Evolutionary conservation across 2,329 filamentous ascomycete genomes (phyloP).

Genomic region (Sodiomyces alkalinus): DNA sequence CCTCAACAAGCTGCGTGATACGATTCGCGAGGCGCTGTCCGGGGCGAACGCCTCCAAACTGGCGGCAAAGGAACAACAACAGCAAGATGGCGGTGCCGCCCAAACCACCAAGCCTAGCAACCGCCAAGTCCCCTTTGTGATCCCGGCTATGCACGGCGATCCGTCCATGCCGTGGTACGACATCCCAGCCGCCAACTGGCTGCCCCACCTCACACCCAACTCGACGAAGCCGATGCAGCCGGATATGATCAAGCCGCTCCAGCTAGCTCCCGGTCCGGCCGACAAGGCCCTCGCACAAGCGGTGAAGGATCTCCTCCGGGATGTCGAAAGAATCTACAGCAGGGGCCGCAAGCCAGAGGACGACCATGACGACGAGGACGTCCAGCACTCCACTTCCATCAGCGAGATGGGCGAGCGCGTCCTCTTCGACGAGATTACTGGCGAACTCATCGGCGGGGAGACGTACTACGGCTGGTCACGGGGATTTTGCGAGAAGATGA

Average conservation of each 20-base stretch:
- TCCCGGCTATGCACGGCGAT: conserved; percentile 69
- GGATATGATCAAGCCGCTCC: conserved; percentile 53
- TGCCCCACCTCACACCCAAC: conserved; percentile 64
- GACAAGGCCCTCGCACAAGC: conserved; percentile 49
- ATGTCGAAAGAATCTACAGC: conserved; percentile 54
- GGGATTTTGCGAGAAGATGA: conserved; percentile 70
- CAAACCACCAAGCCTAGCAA: conserved; percentile 6
- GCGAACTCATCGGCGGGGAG: conserved; percentile 48
- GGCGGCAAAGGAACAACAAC: conserved; percentile 4
- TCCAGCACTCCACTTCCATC: conserved; percentile 39
- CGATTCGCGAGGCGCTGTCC: conserved; percentile 27
- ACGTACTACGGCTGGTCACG: conserved; percentile 85
- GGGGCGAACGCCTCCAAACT: conserved; percentile 3
- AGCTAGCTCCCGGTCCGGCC: conserved; percentile 52
- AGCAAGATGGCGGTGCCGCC: too few relatives aligned
- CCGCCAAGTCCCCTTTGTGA: conserved; percentile 38
- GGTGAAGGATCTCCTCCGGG: conserved; percentile 54
- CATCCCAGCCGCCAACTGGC: conserved; percentile 65
- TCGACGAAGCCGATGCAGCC: conserved; percentile 61
- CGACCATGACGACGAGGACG: conserved; percentile 34
- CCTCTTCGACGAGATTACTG: conserved; percentile 48
- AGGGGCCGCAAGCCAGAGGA: conserved; percentile 26
- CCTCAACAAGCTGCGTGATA: conserved; percentile 42
- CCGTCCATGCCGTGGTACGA: conserved; percentile 62
- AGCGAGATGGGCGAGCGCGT: conserved; percentile 61